phyloP scores from a whole-genome alignment of 2,329 filamentous ascomycete species.

The Sarocladium strictum region DNA sequence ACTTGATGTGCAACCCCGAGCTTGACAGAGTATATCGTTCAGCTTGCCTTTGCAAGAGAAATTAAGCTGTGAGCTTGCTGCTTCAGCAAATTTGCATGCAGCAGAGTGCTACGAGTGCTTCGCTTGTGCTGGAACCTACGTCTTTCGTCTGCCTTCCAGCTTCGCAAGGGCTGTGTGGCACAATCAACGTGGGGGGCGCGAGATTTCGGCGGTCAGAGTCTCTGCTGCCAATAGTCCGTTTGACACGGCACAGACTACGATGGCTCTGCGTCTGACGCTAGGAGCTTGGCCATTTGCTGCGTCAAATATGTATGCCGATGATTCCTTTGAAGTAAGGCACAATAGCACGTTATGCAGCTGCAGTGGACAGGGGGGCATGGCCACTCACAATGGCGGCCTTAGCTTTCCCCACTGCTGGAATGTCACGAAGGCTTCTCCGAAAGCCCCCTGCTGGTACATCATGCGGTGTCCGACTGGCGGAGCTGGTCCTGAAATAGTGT shows the following conservation, averaged over 20 bases:
- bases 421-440: conserved; percentile 7
- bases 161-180: no score
- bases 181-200: not conserved
- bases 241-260: not conserved
- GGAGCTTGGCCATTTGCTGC: not conserved
- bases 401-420: not conserved
- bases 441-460: not conserved
- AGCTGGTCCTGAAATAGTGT: not conserved
- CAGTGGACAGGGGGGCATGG: not conserved
- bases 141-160: no score
- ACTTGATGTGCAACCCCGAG: no score
- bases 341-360: not conserved
- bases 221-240: not conserved
- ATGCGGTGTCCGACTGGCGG: conserved; percentile 1
- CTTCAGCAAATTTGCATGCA: no score
- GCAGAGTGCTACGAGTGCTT: no score
- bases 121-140: no score
- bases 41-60: no score
- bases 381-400: not conserved
- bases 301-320: not conserved
- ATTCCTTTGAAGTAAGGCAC: not conserved
- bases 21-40: no score
- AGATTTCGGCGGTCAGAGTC: not conserved
- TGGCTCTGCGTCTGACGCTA: not conserved
- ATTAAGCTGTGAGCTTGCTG: no score